Conservation (phyloP, 768 basidiomycete genomes). For the Amanita thiersii region DNA sequence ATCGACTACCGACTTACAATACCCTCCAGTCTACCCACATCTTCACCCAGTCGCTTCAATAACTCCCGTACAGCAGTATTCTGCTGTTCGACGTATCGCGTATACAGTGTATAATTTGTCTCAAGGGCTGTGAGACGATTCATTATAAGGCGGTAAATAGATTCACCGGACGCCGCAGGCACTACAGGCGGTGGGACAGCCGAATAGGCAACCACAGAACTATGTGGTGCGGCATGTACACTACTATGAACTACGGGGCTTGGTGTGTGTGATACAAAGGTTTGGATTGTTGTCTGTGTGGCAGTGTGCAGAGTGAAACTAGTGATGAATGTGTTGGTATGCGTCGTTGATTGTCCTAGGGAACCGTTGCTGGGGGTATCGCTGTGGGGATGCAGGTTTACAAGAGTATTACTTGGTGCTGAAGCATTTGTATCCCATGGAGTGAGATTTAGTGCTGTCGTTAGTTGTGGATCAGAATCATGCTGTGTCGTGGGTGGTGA, state of each 20-base stretch:
- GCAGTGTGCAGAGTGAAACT: too few species aligned
- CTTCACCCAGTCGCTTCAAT: slow-evolving; percentile 65
- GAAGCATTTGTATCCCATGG: background rate
- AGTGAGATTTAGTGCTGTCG: too few species aligned
- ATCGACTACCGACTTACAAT: slow-evolving; percentile 39
- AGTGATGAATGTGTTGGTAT: too few species aligned
- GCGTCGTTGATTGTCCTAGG: background rate
- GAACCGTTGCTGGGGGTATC: slow-evolving; percentile 1
- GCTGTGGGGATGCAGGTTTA: background rate
- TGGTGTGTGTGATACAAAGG: too few species aligned
- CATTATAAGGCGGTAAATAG: slow-evolving; percentile 95
- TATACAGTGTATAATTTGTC: slow-evolving; percentile 77
- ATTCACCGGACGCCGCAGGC: slow-evolving; percentile 55
- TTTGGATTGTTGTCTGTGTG: too few species aligned
- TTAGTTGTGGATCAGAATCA: background rate
- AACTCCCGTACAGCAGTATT: slow-evolving; percentile 66
- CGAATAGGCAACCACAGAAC: slow-evolving; percentile 8
- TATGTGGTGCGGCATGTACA: background rate
- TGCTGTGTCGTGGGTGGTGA: background rate
- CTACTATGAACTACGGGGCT: too few species aligned
- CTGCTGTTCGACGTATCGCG: slow-evolving; percentile 87
- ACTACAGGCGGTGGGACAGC: slow-evolving; percentile 13
- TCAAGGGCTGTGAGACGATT: slow-evolving; percentile 84
- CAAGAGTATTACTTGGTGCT: background rate
- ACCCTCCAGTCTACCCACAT: slow-evolving; percentile 71